These are phyloP conservation scores for Aspergillus awamori DNA, from an alignment of 2,329 filamentous ascomycete species.

Conservation along the genomic window DNA sequence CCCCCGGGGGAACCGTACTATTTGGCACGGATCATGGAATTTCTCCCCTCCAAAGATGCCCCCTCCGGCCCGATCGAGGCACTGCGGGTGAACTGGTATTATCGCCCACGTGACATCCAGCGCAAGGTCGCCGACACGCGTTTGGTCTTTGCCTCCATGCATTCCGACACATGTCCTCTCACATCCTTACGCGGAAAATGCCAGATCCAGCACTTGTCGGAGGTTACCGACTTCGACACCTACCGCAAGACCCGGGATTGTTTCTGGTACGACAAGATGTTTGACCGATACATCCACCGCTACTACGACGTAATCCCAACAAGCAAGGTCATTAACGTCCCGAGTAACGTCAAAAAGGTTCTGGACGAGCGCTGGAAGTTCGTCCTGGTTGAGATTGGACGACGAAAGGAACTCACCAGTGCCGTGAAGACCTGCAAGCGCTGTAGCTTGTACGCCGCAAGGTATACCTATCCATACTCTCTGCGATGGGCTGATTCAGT, in stretches of 20 bases:
- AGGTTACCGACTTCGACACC: conserved; percentile 78
- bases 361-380: conserved; percentile 96
- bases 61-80: conserved; percentile 74
- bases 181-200: conserved; percentile 93
- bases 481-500: neutral
- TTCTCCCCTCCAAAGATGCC: conserved; percentile 80
- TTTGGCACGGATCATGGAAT: conserved; percentile 97
- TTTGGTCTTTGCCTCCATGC: conserved; percentile 94
- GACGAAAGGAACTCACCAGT: conserved; percentile 92
- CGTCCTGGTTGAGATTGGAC: conserved; percentile 89
- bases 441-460: conserved; percentile 88
- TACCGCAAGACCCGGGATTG: conserved; percentile 83
- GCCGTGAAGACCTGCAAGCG: conserved; percentile 95
- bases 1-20: conserved; percentile 98
- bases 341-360: conserved; percentile 90
- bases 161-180: conserved; percentile 92
- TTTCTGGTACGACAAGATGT: conserved; percentile 98
- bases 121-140: conserved; percentile 89
- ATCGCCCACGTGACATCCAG: conserved; percentile 92
- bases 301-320: conserved; percentile 97
- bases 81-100: conserved; percentile 96
- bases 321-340: conserved; percentile 90
- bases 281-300: conserved; percentile 96
- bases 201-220: conserved; percentile 81
- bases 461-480: conserved; percentile 53